Conservation (phyloP, 441 rosid genomes). For the Gossypium lobatum region DNA sequence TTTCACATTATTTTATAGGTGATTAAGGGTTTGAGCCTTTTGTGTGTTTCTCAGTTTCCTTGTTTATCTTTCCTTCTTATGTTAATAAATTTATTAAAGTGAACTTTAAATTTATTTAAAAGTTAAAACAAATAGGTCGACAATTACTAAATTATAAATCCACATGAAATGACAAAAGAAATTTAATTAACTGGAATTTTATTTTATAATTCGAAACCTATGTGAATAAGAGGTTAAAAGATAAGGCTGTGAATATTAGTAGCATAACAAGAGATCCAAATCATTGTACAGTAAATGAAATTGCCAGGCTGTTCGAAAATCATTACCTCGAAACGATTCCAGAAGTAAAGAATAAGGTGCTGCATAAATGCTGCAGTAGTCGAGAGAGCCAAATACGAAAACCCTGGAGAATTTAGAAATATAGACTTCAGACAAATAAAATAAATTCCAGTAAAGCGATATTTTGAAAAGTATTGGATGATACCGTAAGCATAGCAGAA, state of each 20-base stretch:
- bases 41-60: no score
- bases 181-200: no score
- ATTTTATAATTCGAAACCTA: not conserved
- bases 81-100: no score
- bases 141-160: no score
- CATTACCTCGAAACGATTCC: constrained; percentile 95
- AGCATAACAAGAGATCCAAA: not conserved
- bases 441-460: not conserved
- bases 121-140: no score
- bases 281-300: not conserved
- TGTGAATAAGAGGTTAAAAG: not conserved
- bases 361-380: constrained; percentile 89
- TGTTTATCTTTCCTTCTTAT: no score
- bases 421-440: not conserved
- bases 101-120: no score
- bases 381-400: constrained; percentile 84
- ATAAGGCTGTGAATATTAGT: not conserved
- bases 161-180: no score
- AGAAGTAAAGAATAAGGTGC: constrained; percentile 88
- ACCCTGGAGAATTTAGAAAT: constrained; percentile 42
- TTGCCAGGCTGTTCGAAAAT: not conserved
- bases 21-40: no score
- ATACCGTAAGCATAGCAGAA: constrained; percentile 89
- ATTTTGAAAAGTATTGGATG: constrained; percentile 3
- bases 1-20: no score